Evolutionary conservation across 495 filamentous ascomycete genomes (phyloP), one percentile per base, ranked within the genome.

Genomic region (Aspergillus affinis): DNA sequence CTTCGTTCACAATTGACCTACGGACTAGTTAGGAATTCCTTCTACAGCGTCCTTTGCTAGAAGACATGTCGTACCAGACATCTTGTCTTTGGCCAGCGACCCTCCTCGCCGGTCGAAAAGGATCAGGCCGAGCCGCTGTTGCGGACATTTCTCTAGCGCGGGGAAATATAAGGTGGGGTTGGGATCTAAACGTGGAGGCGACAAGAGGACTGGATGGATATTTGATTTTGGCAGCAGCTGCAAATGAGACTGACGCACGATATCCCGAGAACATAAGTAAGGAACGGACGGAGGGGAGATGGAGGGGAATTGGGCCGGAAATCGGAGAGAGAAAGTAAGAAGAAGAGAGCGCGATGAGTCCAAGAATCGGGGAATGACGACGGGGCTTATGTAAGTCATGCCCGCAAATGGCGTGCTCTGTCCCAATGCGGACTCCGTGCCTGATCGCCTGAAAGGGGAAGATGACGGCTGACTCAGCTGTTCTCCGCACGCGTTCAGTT

Each of bases 1-100:
- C 94, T 80, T 98, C 94, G 66, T 98, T 98, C 79, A 98, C 86
- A 73, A 97, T 96, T 45, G 90, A 88, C 91, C 91, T 96, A 60
- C 7, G 45, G 48, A 12, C 12, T 29, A 46, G 20, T 70, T 51
- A 68, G 65, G 49, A 41, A 61, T 15, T 4, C 10, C 21, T 44
- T 29, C 51, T 44, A 46, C 23, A 58, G 18, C 44, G 30, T 30
- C 18, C 18, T 54, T 27, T 26, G n/a, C 45, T 41, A 23, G 27
- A 13, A 21, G 29, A 51, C 6, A 46, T 4, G 1, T 23, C 74
- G 66, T 75, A 95, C 93, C 93, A 98, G 49, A 98, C 93, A 90
- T 98, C 93, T 69, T 97, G 91, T 66, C 84, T 84, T 72, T 89
- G 87, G 26, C 88, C 84, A 12, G 90, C 86, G 17, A 98, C 92